Evolutionary conservation across 768 basidiomycete species (phyloP), one percentile per base, ranked within the genome.

Genomic region (Suillus tomentosus): DNA sequence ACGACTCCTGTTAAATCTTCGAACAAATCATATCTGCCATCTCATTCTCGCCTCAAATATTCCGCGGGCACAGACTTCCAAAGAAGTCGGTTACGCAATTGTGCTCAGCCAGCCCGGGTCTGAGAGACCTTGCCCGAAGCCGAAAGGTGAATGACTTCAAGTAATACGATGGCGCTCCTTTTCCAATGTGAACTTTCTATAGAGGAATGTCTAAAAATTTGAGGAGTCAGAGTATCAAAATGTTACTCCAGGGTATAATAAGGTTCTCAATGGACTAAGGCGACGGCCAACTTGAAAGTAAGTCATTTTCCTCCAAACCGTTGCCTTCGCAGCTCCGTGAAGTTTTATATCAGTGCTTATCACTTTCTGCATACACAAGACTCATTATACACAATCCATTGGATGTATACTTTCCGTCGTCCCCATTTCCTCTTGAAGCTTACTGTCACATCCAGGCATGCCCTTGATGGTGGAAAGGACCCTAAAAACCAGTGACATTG

Each of bases 121-220:
- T 31, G 2, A 80, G 22, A 22, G 47, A 88, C 69, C 71, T 74
- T 4, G 78, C 98, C 37, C 82, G 86, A 3, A 94, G 92, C 78
- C 98, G 96, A 96, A 96, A 95, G 81, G 95, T 99, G 94, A 92
- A 94, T 76, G 97, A 99, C 75, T 94, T 88, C 82, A 94, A 94
- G 73, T 98, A 96, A 78, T 91, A 93, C 65, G 87, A 91, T 31
- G 31, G 5, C 57, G 82, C 94, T 2, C 94, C 94, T 99, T 31
- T 99, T 97, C 74, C 89, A 92, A 0, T 75, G 79, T 13, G 83
- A 90, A 42, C 57, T 82, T 14, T 63, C 73, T 24, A n/a, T 40
- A 72, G 79, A 19, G 67, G 74, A 58, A 66, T 31, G 31, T 54
- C 2, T 34, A 5, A 34, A 65, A 1, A 64, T 73, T 61, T 71